Evolutionary conservation across 306 rosid genomes (phyloP).

Genomic region (Acacia acuminata): DNA sequence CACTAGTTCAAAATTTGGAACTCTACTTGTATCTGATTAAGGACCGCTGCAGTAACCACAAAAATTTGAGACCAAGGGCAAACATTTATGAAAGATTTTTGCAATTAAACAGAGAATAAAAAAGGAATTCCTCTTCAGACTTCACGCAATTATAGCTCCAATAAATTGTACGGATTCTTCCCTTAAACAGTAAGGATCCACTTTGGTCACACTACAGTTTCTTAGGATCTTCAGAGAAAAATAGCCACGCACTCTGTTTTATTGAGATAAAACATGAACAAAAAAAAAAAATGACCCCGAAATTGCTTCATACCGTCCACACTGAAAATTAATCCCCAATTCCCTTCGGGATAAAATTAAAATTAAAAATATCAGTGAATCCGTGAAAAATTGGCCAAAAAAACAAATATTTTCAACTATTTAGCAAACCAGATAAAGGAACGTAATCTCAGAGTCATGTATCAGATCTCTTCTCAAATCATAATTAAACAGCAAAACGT

Average conservation of each 20-base stretch:
- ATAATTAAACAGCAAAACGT: constrained; percentile 44
- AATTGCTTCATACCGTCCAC: not conserved
- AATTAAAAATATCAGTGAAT: not conserved
- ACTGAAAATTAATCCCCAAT: not conserved
- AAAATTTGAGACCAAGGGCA: not conserved
- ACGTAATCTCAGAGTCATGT: too few relatives aligned
- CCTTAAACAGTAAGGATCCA: not conserved
- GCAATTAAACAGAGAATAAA: not conserved
- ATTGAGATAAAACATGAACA: not conserved
- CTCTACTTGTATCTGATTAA: too few relatives aligned
- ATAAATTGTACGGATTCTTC: not conserved
- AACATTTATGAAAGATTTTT: too few relatives aligned
- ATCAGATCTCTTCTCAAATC: constrained; percentile 45
- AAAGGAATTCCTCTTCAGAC: not conserved
- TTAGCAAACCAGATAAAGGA: not conserved
- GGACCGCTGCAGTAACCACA: too few relatives aligned
- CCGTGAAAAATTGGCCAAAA: not conserved
- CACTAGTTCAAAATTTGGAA: too few relatives aligned
- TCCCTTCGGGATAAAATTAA: too few relatives aligned
- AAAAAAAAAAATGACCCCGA: not conserved
- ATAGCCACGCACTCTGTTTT: not conserved
- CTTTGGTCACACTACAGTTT: not conserved
- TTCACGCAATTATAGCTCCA: not conserved
- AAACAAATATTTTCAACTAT: not conserved
- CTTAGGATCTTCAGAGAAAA: not conserved